Evolutionary conservation across 768 basidiomycete species (phyloP).

Genomic region (Leccinum uliginosum): DNA sequence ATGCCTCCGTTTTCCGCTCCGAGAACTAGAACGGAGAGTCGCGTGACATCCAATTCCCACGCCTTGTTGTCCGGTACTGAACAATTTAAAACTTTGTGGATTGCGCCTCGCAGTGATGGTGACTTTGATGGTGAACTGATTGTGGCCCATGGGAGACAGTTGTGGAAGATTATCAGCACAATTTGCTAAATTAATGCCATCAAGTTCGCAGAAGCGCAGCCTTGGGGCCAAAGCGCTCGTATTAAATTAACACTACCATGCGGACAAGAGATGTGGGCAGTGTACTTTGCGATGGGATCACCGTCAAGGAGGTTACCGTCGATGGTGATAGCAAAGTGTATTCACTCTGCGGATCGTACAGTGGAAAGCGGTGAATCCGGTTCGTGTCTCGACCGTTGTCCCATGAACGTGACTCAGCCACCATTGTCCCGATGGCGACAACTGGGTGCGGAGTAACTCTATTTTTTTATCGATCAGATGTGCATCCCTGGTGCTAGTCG

Average conservation of each 20-base stretch:
- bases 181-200: background rate
- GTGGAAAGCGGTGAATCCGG: slow-evolving; percentile 3
- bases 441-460: background rate
- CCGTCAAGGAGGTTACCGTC: background rate
- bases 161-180: background rate
- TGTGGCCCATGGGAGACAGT: background rate
- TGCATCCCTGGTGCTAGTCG: background rate
- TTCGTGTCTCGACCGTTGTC: background rate
- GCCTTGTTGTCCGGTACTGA: too few relatives aligned
- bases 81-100: too few relatives aligned
- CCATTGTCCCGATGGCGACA: background rate
- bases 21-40: background rate
- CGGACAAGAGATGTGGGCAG: background rate
- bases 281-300: background rate
- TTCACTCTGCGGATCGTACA: background rate
- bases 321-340: background rate
- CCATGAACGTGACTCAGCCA: background rate
- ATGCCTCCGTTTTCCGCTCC: slow-evolving; percentile 26
- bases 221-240: background rate
- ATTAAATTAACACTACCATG: background rate
- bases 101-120: background rate
- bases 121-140: background rate
- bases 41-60: background rate
- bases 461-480: background rate
- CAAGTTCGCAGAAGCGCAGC: background rate